phyloP scores from a whole-genome alignment of 345 rosid species.

The Noccaea bulbosa region DNA sequence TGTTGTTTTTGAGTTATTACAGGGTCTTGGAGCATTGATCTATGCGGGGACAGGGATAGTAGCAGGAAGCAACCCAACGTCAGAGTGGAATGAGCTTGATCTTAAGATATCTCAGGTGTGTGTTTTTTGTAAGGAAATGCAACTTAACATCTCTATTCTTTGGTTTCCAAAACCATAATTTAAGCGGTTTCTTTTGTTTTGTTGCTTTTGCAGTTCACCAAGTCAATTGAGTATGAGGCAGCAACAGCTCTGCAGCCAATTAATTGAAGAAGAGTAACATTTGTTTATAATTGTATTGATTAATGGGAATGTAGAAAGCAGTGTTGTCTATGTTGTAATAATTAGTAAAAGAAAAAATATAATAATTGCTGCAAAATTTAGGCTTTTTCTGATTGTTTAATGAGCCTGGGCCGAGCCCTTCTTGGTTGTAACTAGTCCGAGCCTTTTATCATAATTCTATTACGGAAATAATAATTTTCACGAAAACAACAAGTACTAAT shows the following conservation, averaged over 20 bases:
- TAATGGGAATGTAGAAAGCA: conserved; percentile 13
- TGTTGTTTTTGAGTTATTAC: neutral
- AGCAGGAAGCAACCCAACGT: conserved; percentile 79
- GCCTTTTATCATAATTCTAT: neutral
- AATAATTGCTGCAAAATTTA: conserved; percentile 14
- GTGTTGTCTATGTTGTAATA: conserved; percentile 23
- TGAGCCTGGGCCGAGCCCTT: neutral
- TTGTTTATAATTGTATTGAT: conserved; percentile 8
- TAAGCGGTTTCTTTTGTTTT: conserved; percentile 1
- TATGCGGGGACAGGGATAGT: conserved; percentile 96
- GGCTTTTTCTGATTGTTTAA: conserved; percentile 20
- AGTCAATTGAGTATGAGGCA: conserved; percentile 40
- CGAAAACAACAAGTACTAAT: too few species aligned
- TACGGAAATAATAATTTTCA: too few species aligned
- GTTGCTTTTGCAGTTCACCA: conserved; percentile 37
- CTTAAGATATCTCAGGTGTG: conserved; percentile 92
- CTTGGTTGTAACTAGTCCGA: conserved; percentile 5
- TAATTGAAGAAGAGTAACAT: conserved; percentile 30
- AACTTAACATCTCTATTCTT: neutral
- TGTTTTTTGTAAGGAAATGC: neutral
- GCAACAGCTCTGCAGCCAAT: conserved; percentile 32
- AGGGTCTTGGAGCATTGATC: conserved; percentile 85
- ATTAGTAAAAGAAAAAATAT: neutral
- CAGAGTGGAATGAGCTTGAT: conserved; percentile 95
- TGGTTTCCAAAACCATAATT: neutral